These are phyloP conservation scores for Pythium phragmiticola DNA, from an alignment of 352 stramenopile species.

Conservation along the genomic window DNA sequence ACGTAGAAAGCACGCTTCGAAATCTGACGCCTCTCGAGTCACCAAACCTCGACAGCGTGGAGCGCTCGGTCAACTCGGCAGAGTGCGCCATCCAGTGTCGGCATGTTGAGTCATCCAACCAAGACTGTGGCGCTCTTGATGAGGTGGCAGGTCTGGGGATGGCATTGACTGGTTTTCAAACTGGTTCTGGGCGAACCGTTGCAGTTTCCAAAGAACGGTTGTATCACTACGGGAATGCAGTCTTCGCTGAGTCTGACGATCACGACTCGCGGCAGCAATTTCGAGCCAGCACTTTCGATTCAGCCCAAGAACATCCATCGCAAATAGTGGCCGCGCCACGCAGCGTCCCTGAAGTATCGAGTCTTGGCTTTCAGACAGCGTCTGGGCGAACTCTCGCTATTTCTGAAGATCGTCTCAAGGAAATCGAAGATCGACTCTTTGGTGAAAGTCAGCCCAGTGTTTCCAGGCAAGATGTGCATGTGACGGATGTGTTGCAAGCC, in stretches of 20 bases:
- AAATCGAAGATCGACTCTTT: slow-evolving; percentile 12
- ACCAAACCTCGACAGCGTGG: not conserved
- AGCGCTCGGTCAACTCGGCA: not conserved
- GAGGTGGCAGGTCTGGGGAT: not conserved
- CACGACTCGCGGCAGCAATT: not conserved
- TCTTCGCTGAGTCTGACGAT: not conserved
- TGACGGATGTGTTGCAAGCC: not conserved
- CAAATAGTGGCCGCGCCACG: no score
- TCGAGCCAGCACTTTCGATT: not conserved
- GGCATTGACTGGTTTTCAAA: slow-evolving; percentile 9
- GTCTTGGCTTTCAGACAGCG: slow-evolving; percentile 13
- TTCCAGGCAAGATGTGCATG: not conserved
- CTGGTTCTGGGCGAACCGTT: slow-evolving; percentile 1
- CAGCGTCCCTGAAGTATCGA: not conserved
- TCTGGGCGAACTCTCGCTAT: slow-evolving; percentile 7
- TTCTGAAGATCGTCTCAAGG: slow-evolving; percentile 15
- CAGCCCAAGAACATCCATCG: no score
- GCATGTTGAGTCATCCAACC: not conserved
- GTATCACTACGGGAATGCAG: not conserved
- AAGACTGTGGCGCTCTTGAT: not conserved
- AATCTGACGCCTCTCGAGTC: not conserved
- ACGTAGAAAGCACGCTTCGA: not conserved
- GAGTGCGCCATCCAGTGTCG: not conserved
- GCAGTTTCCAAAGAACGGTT: slow-evolving; percentile 4
- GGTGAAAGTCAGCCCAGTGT: not conserved